Evolutionary conservation across 768 basidiomycete species (phyloP), one percentile per base, ranked within the genome.

Genomic region (Termitomyces eurrhizus): DNA sequence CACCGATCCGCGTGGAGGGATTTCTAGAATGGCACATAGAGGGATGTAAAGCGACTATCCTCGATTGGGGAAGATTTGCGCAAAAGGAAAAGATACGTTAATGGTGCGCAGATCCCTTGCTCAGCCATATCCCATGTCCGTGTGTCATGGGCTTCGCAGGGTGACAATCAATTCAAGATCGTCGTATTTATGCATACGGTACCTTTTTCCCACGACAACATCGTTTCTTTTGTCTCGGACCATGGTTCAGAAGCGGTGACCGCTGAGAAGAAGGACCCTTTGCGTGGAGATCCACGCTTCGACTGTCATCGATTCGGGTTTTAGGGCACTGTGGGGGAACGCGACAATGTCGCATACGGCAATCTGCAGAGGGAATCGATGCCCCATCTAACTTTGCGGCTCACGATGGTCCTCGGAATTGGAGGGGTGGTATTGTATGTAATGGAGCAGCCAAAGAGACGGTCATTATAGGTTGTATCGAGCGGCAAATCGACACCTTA

Each of bases 401-500:
- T 48, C 16, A 55, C 60, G 63, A 63, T 62, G 57, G 62, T 67
- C 68, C 68, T 69, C 68, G 67, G 68, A 65, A 64, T 65, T 67
- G 61, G 58, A 56, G 37, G 29, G 29, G 59, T 61, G 62, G 65
- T 59, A 52, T 37, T 29, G 55, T 44, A 54, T 44, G 41, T 55
- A 55, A 42, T 58, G 64, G 60, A 65, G 37, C 46, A 49, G 41
- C 36, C 49, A 62, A n/a, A 45, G 37, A 16, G 46, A 26, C 18
- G 32, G 39, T 11, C 39, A 18, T 54, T 41, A 18, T 54, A 4
- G 37, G 51, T 42, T 49, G 60, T 48, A 67, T 63, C 54, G 58
- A 66, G 69, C 72, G 64, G 68, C 67, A 69, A 69, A 68, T 74
- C 68, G 69, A 64, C 46, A 51, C 29, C 39, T 62, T 56, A 56